Evolutionary conservation across 169 alveolate species (phyloP), one percentile per base, ranked within the genome.

Genomic region (Cryptosporidium bovis): DNA sequence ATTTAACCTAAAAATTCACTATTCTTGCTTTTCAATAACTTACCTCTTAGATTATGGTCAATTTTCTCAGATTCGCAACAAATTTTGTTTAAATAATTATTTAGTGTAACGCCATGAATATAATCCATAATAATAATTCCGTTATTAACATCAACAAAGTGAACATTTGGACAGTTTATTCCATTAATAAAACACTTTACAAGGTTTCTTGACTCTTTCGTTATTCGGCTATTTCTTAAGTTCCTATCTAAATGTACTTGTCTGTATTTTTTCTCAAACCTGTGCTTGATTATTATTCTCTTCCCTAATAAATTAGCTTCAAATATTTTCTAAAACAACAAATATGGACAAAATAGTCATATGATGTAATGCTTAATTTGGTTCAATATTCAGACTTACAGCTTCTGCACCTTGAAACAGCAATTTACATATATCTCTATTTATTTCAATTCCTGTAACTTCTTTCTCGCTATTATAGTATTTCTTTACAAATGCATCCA

Each of bases 381-480:
- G 0, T 18, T 53, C 7, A 24, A 6, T 69, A 29, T 1, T 29
- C 40, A 1, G 8, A 77, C 87, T 62, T 77, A 77, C 87, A 0
- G 87, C 69, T 51, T 77, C 87, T 16, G 87, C 87, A n/a, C 87
- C 87, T 60, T 77, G 87, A 77, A 44, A 77, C 16, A 77, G 7
- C 6, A 77, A 44, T 24, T 53, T 20, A 13, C 20, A 20, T 53
- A 5, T 53, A 53, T 40, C 1, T 40, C 10, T 8, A 40, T 40
- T 40, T 40, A 40, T 40, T 6, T 40, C 48, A 6, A 40, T 8
- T 3, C 48, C 48, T 3, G 10, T 8, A 40, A 40, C 48, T 8
- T 40, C 48, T 0, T 8, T 8, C 10, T 40, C 10, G 4, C 10
- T 8, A 40, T 40, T 40, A 40, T 40, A 40, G 10, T 40, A 8